A percentile compares a stretch with the other conserved stretches of the same genome.
Conservation (phyloP, 208 protist species). For the Wallacemonas rigidus region DNA sequence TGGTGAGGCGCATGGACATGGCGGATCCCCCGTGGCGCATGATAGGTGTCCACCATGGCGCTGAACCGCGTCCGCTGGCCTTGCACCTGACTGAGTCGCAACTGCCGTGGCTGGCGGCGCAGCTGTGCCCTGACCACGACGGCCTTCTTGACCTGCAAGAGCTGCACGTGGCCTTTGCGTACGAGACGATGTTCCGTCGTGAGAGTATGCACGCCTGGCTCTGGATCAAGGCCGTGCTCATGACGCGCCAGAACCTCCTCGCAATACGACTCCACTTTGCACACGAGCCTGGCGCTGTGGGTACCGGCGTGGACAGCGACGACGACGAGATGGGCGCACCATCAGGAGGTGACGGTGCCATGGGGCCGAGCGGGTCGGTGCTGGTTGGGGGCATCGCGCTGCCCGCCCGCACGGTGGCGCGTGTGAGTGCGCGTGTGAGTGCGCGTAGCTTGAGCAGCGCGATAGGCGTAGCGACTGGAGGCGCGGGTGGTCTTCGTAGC, state of each 20-base stretch:
- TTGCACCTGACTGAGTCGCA: conserved; percentile 62
- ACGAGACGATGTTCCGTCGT: conserved; percentile 24
- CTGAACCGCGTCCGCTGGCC: conserved; percentile 31
- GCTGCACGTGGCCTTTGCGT: conserved; percentile 39
- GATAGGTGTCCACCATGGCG: conserved; percentile 15
- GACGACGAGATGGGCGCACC: conserved; percentile 13
- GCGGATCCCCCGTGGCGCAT: conserved; percentile 33
- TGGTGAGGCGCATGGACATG: conserved; percentile 27
- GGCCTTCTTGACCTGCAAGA: conserved; percentile 40
- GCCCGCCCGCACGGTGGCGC: conserved; percentile 11
- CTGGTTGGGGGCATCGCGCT: conserved; percentile 15
- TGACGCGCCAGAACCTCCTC: conserved; percentile 25
- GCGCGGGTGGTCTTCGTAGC: neutral
- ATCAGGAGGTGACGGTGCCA: neutral
- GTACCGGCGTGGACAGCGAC: conserved; percentile 16
- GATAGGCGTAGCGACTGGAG: neutral
- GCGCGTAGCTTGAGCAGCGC: conserved; percentile 14
- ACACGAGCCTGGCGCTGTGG: conserved; percentile 19
- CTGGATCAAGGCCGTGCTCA: conserved; percentile 42
- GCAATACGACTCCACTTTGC: conserved; percentile 22
- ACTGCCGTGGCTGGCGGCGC: conserved; percentile 48
- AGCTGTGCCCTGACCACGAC: conserved; percentile 35
- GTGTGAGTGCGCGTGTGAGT: conserved; percentile 11
- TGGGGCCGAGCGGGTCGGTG: neutral
- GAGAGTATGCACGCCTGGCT: conserved; percentile 37